Conservation (phyloP, 805 yeast genomes). For the Candida patagonica region DNA sequence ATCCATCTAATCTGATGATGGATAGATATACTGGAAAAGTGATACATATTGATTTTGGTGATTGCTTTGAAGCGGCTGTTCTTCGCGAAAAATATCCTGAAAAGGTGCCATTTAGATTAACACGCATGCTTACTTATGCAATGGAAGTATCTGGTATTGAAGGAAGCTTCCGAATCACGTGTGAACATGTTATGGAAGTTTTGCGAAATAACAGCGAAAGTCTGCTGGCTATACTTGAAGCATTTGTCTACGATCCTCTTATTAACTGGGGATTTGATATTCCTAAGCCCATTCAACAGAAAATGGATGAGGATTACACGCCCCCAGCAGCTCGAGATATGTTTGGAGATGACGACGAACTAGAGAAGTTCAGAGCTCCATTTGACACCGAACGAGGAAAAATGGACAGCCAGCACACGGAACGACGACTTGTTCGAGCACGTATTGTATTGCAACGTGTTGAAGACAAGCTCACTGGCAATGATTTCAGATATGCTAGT, state of each 20-base stretch:
- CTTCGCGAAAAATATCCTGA: conserved; percentile 95
- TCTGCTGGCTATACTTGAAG: conserved; percentile 94
- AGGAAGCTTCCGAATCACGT: conserved; percentile 92
- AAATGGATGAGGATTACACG: conserved; percentile 7
- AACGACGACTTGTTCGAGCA: conserved; percentile 81
- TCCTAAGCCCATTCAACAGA: conserved; percentile 40
- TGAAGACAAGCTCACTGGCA: conserved; percentile 86
- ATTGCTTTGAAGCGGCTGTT: conserved; percentile 97
- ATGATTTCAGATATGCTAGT: conserved; percentile 67
- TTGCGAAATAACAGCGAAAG: conserved; percentile 91
- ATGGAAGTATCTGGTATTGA: conserved; percentile 99
- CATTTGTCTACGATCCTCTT: conserved; percentile 96
- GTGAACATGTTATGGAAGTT: conserved; percentile 95
- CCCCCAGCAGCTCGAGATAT: conserved; percentile 1
- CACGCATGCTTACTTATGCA: conserved; percentile 94
- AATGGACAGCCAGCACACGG: conserved; percentile 56
- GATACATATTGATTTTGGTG: conserved; percentile 96
- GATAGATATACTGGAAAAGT: conserved; percentile 93
- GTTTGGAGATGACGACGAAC: conserved; percentile 38
- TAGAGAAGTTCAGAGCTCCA: conserved; percentile 62
- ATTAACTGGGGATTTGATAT: conserved; percentile 98
- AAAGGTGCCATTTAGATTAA: conserved; percentile 92
- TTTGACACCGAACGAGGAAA: conserved; percentile 68
- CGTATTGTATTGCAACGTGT: conserved; percentile 82
- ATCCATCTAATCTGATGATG: conserved; percentile 93